Evolutionary conservation across 768 basidiomycete genomes (phyloP).

Genomic region (Panaeolus papilionaceus): DNA sequence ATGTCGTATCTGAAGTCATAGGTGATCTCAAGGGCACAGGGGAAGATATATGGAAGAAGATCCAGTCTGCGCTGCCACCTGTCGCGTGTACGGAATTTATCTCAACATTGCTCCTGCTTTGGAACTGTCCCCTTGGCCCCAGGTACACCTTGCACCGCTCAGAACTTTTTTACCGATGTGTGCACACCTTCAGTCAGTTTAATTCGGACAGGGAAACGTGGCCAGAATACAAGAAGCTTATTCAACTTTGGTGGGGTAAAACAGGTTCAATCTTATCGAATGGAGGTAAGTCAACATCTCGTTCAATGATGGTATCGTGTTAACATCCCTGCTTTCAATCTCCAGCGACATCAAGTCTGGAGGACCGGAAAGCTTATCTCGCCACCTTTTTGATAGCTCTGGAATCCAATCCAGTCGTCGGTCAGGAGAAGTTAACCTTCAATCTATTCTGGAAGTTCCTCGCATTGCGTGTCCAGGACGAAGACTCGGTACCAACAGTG

Average conservation of each 20-base stretch:
- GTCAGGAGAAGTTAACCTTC: neutral
- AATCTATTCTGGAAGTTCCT: neutral
- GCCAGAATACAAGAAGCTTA: slow-evolving; percentile 4
- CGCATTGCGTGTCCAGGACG: neutral
- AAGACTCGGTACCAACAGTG: neutral
- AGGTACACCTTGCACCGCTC: neutral
- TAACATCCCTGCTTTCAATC: neutral
- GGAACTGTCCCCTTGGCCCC: neutral
- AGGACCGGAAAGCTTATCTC: neutral
- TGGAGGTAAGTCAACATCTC: neutral
- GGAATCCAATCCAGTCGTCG: neutral
- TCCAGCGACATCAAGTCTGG: neutral
- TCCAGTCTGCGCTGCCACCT: neutral
- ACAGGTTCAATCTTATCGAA: neutral
- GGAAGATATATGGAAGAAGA: neutral
- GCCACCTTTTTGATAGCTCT: slow-evolving; percentile 7
- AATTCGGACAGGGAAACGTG: neutral
- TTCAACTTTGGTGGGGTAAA: neutral
- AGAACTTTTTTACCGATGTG: neutral
- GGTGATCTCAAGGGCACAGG: neutral
- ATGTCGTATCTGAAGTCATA: neutral
- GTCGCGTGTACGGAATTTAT: neutral
- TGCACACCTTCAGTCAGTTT: slow-evolving; percentile 1
- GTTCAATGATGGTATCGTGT: too few relatives aligned
- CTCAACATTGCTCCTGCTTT: neutral